phyloP scores from a whole-genome alignment of 768 basidiomycete genomes.

The Rhizopogon vesiculosus region DNA sequence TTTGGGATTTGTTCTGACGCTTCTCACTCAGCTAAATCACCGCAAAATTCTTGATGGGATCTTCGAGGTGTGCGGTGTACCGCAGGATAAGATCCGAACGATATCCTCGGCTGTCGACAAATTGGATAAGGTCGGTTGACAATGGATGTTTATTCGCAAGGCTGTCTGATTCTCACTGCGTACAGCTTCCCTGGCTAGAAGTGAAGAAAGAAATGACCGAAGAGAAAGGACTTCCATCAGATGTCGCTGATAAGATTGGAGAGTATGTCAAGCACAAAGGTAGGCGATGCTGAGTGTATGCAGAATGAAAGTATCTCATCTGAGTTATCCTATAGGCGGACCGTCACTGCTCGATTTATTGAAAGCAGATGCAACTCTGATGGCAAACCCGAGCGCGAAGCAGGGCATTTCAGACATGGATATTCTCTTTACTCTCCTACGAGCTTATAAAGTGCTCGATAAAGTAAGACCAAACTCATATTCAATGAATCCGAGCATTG shows the following conservation, averaged over 20 bases:
- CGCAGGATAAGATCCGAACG: slow-evolving; percentile 78
- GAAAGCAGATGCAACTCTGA: slow-evolving; percentile 56
- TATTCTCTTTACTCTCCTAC: slow-evolving; percentile 75
- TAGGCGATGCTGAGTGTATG: slow-evolving; percentile 20
- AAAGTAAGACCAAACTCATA: slow-evolving; percentile 44
- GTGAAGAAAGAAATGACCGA: slow-evolving; percentile 96
- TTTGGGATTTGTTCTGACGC: neutral
- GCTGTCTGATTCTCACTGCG: neutral
- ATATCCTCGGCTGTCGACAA: slow-evolving; percentile 99
- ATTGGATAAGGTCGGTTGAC: slow-evolving; percentile 77
- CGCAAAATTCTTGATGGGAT: slow-evolving; percentile 96
- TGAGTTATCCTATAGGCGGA: slow-evolving; percentile 48
- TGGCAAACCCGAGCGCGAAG: slow-evolving; percentile 68
- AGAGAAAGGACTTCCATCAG: slow-evolving; percentile 83
- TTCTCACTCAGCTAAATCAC: slow-evolving; percentile 71
- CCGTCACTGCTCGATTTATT: slow-evolving; percentile 71
- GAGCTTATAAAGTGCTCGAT: slow-evolving; percentile 72
- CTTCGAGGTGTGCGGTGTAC: slow-evolving; percentile 95
- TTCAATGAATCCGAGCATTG: neutral
- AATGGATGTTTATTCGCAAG: neutral
- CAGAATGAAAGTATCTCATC: neutral
- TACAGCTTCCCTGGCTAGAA: slow-evolving; percentile 79
- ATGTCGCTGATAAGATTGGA: slow-evolving; percentile 89
- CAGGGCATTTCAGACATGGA: slow-evolving; percentile 86
- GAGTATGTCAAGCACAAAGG: slow-evolving; percentile 97